A percentile compares a stretch with the other conserved stretches of the same genome.
Evolutionary conservation across 495 filamentous ascomycete genomes (phyloP).

Genomic region (Apodospora peruviana): DNA sequence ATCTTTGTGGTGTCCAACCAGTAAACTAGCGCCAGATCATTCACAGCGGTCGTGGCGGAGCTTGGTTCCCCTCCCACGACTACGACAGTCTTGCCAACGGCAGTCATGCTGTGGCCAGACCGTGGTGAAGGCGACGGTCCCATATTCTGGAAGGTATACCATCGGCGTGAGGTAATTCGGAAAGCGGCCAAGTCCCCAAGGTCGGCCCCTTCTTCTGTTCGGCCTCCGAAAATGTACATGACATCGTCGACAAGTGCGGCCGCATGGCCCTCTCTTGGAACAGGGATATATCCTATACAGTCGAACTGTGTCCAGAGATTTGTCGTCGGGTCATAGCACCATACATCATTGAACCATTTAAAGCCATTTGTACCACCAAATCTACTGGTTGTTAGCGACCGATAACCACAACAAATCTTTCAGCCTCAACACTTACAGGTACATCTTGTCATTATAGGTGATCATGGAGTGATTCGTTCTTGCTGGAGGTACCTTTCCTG

Average conservation of each 20-base stretch:
- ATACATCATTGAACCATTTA: conserved; percentile 98
- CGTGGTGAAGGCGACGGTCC: conserved; percentile 88
- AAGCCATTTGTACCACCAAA: conserved; percentile 96
- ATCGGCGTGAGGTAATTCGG: conserved; percentile 81
- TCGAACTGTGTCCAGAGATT: conserved; percentile 84
- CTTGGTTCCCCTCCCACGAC: conserved; percentile 93
- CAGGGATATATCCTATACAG: conserved; percentile 95
- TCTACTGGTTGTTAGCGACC: conserved; percentile 41
- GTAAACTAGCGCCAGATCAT: conserved; percentile 84
- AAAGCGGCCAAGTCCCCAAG: conserved; percentile 94
- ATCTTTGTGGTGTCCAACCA: conserved; percentile 93
- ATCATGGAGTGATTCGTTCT: conserved; percentile 94
- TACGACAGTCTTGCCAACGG: conserved; percentile 84
- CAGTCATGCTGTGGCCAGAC: conserved; percentile 96
- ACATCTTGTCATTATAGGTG: conserved; percentile 89
- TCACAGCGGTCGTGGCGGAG: conserved; percentile 69
- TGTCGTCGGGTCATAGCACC: conserved; percentile 80
- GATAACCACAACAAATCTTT: neutral
- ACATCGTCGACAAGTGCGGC: conserved; percentile 89
- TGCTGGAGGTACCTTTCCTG: conserved; percentile 73
- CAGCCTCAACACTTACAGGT: conserved; percentile 58
- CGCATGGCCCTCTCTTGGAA: conserved; percentile 89
- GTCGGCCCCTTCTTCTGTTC: conserved; percentile 85
- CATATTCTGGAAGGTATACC: conserved; percentile 99
- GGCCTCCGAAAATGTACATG: conserved; percentile 99